Conservation (phyloP, 495 filamentous ascomycete genomes). For the Aspergillus kassunensis region DNA sequence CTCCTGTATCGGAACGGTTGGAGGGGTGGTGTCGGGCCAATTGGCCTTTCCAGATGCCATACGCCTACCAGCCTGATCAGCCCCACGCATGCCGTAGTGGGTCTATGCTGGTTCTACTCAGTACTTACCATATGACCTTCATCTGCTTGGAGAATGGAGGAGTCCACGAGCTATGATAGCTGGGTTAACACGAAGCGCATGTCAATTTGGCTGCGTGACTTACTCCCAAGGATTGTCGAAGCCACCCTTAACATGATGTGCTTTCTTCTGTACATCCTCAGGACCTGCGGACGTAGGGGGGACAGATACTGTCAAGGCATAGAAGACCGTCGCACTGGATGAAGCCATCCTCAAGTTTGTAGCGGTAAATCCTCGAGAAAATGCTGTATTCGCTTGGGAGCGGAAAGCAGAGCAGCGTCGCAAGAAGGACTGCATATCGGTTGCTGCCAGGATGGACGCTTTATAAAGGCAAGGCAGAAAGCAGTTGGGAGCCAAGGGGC, state of each 20-base stretch:
- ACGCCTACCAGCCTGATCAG: slow-evolving; percentile 38
- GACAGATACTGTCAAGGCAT: slow-evolving; percentile 50
- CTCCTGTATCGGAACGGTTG: slow-evolving; percentile 62
- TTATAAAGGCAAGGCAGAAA: not conserved
- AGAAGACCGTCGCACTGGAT: slow-evolving; percentile 46
- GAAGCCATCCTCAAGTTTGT: slow-evolving; percentile 37
- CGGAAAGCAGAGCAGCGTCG: slow-evolving; percentile 22
- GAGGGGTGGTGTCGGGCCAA: slow-evolving; percentile 58
- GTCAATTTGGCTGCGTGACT: slow-evolving; percentile 11
- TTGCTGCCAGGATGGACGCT: too few species aligned
- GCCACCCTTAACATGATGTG: slow-evolving; percentile 56
- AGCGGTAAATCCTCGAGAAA: slow-evolving; percentile 8
- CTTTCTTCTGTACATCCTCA: slow-evolving; percentile 50
- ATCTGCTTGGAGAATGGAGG: slow-evolving; percentile 8
- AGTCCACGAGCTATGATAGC: slow-evolving; percentile 31
- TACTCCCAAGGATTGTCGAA: slow-evolving; percentile 60
- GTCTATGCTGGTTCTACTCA: not conserved
- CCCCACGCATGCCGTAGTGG: not conserved
- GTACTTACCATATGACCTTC: not conserved
- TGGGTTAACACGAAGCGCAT: slow-evolving; percentile 16
- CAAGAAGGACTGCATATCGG: slow-evolving; percentile 30
- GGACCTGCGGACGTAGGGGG: slow-evolving; percentile 44
- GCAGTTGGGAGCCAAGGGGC: too few species aligned
- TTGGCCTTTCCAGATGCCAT: slow-evolving; percentile 55
- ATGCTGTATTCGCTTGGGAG: slow-evolving; percentile 1